phyloP scores from a whole-genome alignment of 2,329 filamentous ascomycete genomes.

The Chaetomium globosum region DNA sequence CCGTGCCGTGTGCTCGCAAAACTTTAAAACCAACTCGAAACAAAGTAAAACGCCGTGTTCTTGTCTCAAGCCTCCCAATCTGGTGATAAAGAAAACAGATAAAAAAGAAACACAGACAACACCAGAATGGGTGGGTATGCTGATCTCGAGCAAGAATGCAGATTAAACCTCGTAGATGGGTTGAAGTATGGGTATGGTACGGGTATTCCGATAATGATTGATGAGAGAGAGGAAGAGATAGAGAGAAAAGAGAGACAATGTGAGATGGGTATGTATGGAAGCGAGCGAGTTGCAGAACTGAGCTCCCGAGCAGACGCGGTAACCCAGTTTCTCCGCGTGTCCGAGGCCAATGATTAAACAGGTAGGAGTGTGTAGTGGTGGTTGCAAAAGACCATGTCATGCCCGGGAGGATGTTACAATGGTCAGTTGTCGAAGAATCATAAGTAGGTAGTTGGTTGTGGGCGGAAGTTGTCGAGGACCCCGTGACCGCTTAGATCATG shows the following conservation, averaged over 20 bases:
- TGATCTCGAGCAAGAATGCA: slow-evolving; percentile 25
- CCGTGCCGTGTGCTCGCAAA: slow-evolving; percentile 20
- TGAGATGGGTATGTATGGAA: neutral
- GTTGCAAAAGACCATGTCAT: neutral
- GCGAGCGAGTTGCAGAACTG: neutral
- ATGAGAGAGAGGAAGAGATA: neutral
- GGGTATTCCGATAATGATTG: slow-evolving; percentile 24
- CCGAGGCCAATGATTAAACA: slow-evolving; percentile 9
- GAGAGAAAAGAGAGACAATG: neutral
- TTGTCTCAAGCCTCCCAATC: slow-evolving; percentile 19
- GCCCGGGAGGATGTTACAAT: neutral
- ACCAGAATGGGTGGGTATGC: neutral
- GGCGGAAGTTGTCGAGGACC: neutral
- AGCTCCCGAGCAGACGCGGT: neutral
- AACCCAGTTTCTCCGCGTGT: slow-evolving; percentile 1
- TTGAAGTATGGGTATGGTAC: slow-evolving; percentile 15
- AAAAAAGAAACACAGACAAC: slow-evolving; percentile 4
- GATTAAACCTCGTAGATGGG: slow-evolving; percentile 27
- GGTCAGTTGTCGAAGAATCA: neutral
- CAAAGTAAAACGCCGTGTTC: slow-evolving; percentile 27
- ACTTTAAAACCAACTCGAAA: neutral
- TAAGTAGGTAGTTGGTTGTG: slow-evolving; percentile 1
- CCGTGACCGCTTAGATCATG: slow-evolving; percentile 5
- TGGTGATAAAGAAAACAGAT: neutral
- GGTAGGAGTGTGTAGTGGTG: slow-evolving; percentile 7